Conservation (phyloP, 163 green algal species). For the Smithsoniella earleae region DNA sequence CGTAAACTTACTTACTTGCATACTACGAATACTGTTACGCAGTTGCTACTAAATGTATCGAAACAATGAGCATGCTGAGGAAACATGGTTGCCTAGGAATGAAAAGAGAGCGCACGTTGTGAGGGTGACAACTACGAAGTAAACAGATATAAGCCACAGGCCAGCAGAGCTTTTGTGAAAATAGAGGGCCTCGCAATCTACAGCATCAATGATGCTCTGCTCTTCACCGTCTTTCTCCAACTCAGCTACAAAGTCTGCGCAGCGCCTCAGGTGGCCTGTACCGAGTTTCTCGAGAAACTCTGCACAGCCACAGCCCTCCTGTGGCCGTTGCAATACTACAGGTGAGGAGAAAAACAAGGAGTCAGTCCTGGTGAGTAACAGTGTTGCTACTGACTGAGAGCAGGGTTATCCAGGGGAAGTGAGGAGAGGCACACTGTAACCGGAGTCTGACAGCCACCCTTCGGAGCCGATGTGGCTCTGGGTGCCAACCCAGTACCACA, state of each 20-base stretch:
- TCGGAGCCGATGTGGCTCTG: background rate
- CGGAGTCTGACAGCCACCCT: background rate
- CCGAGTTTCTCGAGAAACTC: slow-evolving; percentile 24
- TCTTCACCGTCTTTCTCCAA: background rate
- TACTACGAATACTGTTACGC: too few species aligned
- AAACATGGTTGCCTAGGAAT: too few species aligned
- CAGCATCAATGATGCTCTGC: background rate
- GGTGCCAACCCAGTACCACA: slow-evolving; percentile 24
- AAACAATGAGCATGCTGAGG: too few species aligned
- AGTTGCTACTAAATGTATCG: too few species aligned
- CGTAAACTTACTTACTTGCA: too few species aligned
- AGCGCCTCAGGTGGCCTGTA: background rate
- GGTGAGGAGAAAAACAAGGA: too few species aligned
- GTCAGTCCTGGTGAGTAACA: too few species aligned
- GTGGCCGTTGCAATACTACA: too few species aligned
- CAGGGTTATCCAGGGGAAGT: too few species aligned
- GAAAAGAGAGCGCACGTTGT: background rate
- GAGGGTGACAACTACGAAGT: slow-evolving; percentile 29
- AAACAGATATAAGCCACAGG: slow-evolving; percentile 20
- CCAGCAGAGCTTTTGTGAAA: background rate
- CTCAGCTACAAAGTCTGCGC: background rate
- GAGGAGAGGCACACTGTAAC: slow-evolving; percentile 17
- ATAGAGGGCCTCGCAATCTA: background rate
- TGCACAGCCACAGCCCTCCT: background rate
- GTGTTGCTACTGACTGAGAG: too few species aligned